These are phyloP conservation scores for Phylloporus rhodoxanthus DNA, from an alignment of 768 basidiomycete species.

Conservation along the genomic window DNA sequence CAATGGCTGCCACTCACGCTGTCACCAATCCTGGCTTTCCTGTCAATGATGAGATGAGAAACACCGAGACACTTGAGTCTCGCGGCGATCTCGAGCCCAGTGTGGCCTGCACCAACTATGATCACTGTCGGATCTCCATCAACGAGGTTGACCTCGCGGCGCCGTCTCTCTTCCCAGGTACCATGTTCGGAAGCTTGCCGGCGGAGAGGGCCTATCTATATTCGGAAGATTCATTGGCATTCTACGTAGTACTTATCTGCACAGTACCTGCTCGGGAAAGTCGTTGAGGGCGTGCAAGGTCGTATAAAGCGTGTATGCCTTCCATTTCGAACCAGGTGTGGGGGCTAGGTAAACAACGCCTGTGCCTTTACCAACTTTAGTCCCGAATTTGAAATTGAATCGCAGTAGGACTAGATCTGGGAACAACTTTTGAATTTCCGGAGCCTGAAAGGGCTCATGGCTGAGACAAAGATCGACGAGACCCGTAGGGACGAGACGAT, in stretches of 20 bases:
- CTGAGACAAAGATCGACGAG: constrained; percentile 16
- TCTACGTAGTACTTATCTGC: too few relatives aligned
- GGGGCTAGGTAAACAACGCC: constrained; percentile 56
- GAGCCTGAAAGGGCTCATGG: constrained; percentile 19
- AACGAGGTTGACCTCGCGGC: constrained; percentile 39
- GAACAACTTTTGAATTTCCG: constrained; percentile 36
- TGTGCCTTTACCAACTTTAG: constrained; percentile 42
- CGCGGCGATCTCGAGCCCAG: constrained; percentile 60
- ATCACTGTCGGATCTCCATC: constrained; percentile 51
- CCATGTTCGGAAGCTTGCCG: constrained; percentile 42
- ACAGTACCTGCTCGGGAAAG: constrained; percentile 43
- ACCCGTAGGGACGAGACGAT: constrained; percentile 32
- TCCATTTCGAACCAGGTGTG: constrained; percentile 42
- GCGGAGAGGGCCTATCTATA: constrained; percentile 37
- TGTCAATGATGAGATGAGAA: constrained; percentile 50
- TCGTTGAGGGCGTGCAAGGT: constrained; percentile 54
- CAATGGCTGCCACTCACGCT: constrained; percentile 17
- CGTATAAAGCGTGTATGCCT: constrained; percentile 55
- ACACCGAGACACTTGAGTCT: constrained; percentile 59
- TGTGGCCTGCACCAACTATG: constrained; percentile 61
- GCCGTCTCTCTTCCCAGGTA: constrained; percentile 48
- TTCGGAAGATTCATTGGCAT: neutral
- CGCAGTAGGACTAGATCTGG: constrained; percentile 57
- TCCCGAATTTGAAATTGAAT: constrained; percentile 50
- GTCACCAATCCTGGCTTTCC: constrained; percentile 47